Evolutionary conservation across 306 rosid species (phyloP).

Genomic region (Fagus crenata): DNA sequence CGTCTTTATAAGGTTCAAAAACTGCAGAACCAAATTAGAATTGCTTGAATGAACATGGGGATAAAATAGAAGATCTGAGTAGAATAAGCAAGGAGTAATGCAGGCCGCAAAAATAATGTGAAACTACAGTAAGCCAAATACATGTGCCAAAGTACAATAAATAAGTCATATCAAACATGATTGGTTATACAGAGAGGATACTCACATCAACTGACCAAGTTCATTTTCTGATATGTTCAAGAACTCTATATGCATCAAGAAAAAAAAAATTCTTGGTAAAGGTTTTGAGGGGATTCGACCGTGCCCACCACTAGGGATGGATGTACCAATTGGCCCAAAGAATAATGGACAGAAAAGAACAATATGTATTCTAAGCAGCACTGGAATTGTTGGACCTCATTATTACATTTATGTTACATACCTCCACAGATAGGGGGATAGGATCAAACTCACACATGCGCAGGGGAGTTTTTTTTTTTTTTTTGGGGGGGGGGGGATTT

Average conservation of each 20-base stretch:
- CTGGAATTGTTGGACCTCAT: neutral
- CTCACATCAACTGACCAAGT: neutral
- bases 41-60: neutral
- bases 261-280: neutral
- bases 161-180: neutral
- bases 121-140: neutral
- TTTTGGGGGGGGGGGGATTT: too few species aligned
- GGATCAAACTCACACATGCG: too few species aligned
- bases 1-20: conserved; percentile 96
- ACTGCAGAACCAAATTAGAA: conserved; percentile 50
- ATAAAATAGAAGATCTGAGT: conserved; percentile 8
- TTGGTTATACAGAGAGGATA: neutral
- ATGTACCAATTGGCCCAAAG: neutral
- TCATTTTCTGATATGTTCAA: neutral
- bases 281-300: too few species aligned
- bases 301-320: neutral
- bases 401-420: neutral
- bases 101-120: neutral
- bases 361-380: neutral
- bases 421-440: neutral
- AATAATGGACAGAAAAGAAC: neutral
- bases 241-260: neutral
- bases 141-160: neutral
- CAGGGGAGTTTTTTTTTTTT: too few species aligned
- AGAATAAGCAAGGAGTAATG: neutral